Conservation (phyloP, 129 eudicot genomes). For the Flaveria trinervia region DNA sequence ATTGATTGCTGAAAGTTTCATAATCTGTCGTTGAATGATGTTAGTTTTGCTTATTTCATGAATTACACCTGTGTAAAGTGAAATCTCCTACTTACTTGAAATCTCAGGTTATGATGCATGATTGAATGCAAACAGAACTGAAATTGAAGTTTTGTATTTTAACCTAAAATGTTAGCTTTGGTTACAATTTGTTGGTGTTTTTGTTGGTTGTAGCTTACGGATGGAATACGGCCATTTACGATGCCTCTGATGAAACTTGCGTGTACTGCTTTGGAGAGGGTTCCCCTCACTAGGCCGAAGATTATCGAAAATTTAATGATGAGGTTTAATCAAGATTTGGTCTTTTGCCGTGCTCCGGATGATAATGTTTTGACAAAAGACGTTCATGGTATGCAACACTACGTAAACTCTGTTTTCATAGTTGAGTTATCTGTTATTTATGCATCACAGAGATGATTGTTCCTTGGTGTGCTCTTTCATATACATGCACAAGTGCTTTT, state of each 20-base stretch:
- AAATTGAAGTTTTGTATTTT: background rate
- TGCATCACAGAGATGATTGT: background rate
- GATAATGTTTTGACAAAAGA: conserved; percentile 65
- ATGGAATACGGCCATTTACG: conserved; percentile 97
- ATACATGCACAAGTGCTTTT: background rate
- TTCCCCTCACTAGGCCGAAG: conserved; percentile 65
- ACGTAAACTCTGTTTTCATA: background rate
- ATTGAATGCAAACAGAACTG: background rate
- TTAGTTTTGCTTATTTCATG: background rate
- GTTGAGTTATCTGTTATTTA: background rate
- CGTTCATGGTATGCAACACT: conserved; percentile 57
- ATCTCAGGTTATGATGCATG: background rate
- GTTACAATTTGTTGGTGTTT: background rate
- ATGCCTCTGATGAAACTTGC: conserved; percentile 98
- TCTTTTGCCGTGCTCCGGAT: conserved; percentile 85
- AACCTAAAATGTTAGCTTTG: background rate
- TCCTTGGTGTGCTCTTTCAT: background rate
- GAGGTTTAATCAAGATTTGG: conserved; percentile 79
- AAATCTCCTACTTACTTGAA: background rate
- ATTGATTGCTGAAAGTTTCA: background rate
- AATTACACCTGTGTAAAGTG: background rate
- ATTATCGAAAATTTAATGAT: conserved; percentile 65
- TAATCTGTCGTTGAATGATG: too few species aligned
- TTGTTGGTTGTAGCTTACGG: conserved; percentile 69
- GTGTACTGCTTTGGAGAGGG: conserved; percentile 94